Percentiles rank a stretch among this genome's conserved stretches.
Conservation (phyloP, 2,329 filamentous ascomycete species). For the Venturia nashicola region DNA sequence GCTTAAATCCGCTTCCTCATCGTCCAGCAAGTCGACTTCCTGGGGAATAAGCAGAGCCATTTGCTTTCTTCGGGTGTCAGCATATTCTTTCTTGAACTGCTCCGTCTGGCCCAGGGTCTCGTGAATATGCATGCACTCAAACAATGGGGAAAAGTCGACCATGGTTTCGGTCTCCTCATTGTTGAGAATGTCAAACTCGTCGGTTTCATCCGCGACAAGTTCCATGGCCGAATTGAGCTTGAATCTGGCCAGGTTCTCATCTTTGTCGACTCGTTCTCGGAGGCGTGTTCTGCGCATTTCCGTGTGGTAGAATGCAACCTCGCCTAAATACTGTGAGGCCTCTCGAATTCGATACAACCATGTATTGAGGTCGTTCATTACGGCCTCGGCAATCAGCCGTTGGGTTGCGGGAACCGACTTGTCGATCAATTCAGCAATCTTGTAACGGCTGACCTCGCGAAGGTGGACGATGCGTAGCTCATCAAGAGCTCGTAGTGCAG, state of each 20-base stretch:
- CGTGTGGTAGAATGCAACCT: slow-evolving; percentile 94
- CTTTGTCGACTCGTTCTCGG: slow-evolving; percentile 66
- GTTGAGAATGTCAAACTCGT: slow-evolving; percentile 90
- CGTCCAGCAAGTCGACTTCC: slow-evolving; percentile 63
- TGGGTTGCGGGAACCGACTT: slow-evolving; percentile 89
- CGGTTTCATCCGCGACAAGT: slow-evolving; percentile 84
- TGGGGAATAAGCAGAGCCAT: slow-evolving; percentile 79
- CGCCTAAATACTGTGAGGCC: slow-evolving; percentile 88
- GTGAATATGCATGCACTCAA: slow-evolving; percentile 93
- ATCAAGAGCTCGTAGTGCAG: slow-evolving; percentile 82
- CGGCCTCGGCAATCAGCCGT: slow-evolving; percentile 85
- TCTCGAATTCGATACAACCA: slow-evolving; percentile 94
- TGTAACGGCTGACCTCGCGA: slow-evolving; percentile 87
- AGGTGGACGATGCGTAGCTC: slow-evolving; percentile 94
- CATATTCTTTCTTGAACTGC: slow-evolving; percentile 81
- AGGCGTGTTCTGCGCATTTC: slow-evolving; percentile 74
- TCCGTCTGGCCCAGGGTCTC: slow-evolving; percentile 87
- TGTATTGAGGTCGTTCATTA: slow-evolving; percentile 93
- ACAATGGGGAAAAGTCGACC: slow-evolving; percentile 87
- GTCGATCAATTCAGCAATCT: slow-evolving; percentile 89
- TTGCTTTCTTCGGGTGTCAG: slow-evolving; percentile 78
- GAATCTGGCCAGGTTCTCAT: slow-evolving; percentile 67
- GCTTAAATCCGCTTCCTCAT: slow-evolving; percentile 77
- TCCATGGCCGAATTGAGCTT: slow-evolving; percentile 94
- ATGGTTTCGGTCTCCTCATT: slow-evolving; percentile 73